Percentiles rank a stretch among this genome's conserved stretches.
Evolutionary conservation across 2,329 filamentous ascomycete genomes (phyloP).

Genomic region (Coniochaeta sp.): DNA sequence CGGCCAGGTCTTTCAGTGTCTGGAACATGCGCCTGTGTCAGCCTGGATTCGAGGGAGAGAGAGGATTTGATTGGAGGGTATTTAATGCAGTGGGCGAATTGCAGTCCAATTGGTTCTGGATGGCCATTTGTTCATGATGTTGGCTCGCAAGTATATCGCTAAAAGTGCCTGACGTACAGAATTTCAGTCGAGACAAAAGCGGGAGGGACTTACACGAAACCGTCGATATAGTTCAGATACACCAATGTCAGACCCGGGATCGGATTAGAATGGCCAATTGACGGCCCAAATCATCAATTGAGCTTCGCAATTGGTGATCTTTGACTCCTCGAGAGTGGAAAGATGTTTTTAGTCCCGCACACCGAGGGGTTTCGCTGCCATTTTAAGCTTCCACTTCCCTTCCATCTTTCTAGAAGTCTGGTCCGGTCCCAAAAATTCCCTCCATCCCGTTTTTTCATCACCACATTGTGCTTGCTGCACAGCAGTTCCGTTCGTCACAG

Average conservation of each 20-base stretch:
- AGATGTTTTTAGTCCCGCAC: background rate
- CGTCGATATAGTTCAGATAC: background rate
- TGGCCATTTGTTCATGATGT: too few relatives aligned
- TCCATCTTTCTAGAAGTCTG: background rate
- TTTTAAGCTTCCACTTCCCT: background rate
- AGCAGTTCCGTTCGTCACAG: background rate
- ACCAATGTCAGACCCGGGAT: background rate
- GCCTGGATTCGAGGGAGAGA: background rate
- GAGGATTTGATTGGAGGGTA: background rate
- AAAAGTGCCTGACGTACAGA: too few relatives aligned
- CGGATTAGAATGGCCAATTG: background rate
- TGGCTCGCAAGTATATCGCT: too few relatives aligned
- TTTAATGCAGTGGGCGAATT: too few relatives aligned
- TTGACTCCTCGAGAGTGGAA: background rate
- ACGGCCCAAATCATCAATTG: background rate
- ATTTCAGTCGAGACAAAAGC: too few relatives aligned
- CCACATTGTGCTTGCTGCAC: too few relatives aligned
- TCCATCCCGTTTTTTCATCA: too few relatives aligned
- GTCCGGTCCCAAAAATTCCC: too few relatives aligned
- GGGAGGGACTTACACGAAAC: background rate
- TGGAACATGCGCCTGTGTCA: slow-evolving; percentile 2
- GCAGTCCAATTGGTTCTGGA: too few relatives aligned
- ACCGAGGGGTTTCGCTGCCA: background rate
- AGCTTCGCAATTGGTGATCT: background rate
- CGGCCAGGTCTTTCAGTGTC: background rate